phyloP scores from a whole-genome alignment of 495 filamentous ascomycete species.

The Xylaria curta region DNA sequence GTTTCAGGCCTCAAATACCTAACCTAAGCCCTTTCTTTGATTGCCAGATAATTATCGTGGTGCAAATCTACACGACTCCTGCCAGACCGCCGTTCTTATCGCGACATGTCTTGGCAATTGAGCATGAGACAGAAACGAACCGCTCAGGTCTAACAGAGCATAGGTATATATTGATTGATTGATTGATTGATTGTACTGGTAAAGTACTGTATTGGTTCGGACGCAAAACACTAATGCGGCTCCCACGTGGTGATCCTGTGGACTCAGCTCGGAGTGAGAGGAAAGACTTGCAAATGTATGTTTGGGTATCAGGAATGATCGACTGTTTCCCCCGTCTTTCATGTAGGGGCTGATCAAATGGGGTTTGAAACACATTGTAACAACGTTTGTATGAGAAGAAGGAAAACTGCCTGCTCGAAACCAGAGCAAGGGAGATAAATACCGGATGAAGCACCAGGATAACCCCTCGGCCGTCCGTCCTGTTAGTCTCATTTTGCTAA shows the following conservation, averaged over 20 bases:
- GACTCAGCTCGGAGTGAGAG: not conserved
- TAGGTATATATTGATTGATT: not conserved
- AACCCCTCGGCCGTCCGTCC: not conserved
- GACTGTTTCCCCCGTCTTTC: not conserved
- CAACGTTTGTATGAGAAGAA: not conserved
- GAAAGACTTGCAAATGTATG: not conserved
- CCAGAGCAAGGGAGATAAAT: not conserved
- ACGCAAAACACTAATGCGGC: not conserved
- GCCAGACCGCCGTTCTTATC: not conserved
- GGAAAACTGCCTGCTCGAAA: not conserved
- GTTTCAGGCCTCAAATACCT: slow-evolving; percentile 4
- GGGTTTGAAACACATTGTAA: not conserved
- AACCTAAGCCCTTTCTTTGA: not conserved
- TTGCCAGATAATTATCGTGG: not conserved
- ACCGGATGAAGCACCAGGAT: not conserved
- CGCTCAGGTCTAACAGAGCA: not conserved
- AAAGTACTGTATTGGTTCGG: not conserved
- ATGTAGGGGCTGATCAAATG: not conserved
- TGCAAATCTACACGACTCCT: not conserved
- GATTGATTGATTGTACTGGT: not conserved
- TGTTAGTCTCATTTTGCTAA: not conserved
- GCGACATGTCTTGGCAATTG: slow-evolving; percentile 1
- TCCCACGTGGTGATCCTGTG: not conserved
- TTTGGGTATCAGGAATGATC: slow-evolving; percentile 19
- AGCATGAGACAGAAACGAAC: not conserved